Conservation (phyloP, 2,329 filamentous ascomycete genomes). For the Plenodomus biglobosus region DNA sequence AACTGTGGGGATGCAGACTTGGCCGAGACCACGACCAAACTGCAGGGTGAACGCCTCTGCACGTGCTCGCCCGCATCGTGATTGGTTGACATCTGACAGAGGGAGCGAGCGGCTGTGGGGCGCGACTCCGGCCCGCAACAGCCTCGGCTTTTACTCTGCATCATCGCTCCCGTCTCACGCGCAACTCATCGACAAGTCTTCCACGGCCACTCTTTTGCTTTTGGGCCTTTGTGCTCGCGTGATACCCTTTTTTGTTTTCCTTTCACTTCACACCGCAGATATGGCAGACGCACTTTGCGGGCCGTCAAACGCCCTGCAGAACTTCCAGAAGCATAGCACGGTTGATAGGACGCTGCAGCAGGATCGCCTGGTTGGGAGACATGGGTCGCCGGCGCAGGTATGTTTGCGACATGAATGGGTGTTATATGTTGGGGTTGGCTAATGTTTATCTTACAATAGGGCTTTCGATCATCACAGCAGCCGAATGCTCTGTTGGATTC, state of each 20-base stretch:
- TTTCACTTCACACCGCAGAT: constrained; percentile 5
- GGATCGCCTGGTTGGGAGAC: constrained; percentile 63
- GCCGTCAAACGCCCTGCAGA: constrained; percentile 73
- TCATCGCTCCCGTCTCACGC: neutral
- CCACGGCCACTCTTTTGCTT: constrained; percentile 5
- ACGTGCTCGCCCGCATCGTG: neutral
- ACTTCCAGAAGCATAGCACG: constrained; percentile 68
- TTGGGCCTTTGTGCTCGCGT: constrained; percentile 19
- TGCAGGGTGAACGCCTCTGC: neutral
- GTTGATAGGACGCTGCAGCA: constrained; percentile 72
- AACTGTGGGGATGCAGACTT: neutral
- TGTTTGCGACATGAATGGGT: constrained; percentile 12
- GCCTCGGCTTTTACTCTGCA: constrained; percentile 19
- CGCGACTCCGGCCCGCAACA: neutral
- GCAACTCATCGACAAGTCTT: too few species aligned
- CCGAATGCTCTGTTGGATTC: constrained; percentile 59
- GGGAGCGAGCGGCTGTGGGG: neutral
- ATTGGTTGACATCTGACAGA: neutral
- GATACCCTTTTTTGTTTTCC: constrained; percentile 18
- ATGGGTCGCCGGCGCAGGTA: constrained; percentile 57
- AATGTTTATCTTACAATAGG: constrained; percentile 49
- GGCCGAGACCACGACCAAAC: neutral
- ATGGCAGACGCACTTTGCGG: constrained; percentile 73
- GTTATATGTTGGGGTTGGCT: constrained; percentile 5
- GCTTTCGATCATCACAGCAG: constrained; percentile 61